A percentile compares a stretch with the other conserved stretches of the same genome.
phyloP scores from a whole-genome alignment of 1,284 basidiomycete species.

The Marasmius fiardii region DNA sequence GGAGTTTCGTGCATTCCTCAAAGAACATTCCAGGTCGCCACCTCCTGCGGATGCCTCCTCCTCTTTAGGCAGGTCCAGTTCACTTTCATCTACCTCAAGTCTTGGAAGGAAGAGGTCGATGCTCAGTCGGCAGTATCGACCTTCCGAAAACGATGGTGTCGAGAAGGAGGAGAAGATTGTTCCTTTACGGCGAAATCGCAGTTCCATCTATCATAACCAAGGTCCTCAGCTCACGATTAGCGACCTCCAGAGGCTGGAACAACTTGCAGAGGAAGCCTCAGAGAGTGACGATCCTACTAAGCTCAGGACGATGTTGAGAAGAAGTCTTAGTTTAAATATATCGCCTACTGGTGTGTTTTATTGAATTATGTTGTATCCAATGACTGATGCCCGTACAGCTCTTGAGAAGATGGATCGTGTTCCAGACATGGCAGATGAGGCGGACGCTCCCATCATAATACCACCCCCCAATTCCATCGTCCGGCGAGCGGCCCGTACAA shows the following conservation, averaged over 20 bases:
- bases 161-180: slow-evolving; percentile 58
- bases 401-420: slow-evolving; percentile 66
- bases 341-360: slow-evolving; percentile 74
- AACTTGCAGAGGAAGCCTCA: slow-evolving; percentile 86
- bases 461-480: slow-evolving; percentile 87
- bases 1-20: slow-evolving; percentile 93
- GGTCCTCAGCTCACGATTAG: slow-evolving; percentile 82
- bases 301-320: slow-evolving; percentile 78
- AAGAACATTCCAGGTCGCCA: slow-evolving; percentile 79
- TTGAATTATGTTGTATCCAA: slow-evolving; percentile 8
- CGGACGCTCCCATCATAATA: slow-evolving; percentile 86
- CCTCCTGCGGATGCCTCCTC: slow-evolving; percentile 44
- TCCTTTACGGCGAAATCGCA: slow-evolving; percentile 65
- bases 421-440: slow-evolving; percentile 69
- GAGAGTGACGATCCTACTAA: slow-evolving; percentile 81
- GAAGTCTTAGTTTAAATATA: slow-evolving; percentile 87
- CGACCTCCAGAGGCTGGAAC: slow-evolving; percentile 91
- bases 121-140: slow-evolving; percentile 87
- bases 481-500: slow-evolving; percentile 81
- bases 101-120: slow-evolving; percentile 83
- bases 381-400: slow-evolving; percentile 33
- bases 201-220: slow-evolving; percentile 57
- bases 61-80: slow-evolving; percentile 28
- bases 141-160: slow-evolving; percentile 69
- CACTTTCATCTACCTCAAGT: slow-evolving; percentile 32